These are phyloP conservation scores for Oryza glaberrima DNA, from an alignment of 176 grass and related monocot genomes.

Conservation along the genomic window DNA sequence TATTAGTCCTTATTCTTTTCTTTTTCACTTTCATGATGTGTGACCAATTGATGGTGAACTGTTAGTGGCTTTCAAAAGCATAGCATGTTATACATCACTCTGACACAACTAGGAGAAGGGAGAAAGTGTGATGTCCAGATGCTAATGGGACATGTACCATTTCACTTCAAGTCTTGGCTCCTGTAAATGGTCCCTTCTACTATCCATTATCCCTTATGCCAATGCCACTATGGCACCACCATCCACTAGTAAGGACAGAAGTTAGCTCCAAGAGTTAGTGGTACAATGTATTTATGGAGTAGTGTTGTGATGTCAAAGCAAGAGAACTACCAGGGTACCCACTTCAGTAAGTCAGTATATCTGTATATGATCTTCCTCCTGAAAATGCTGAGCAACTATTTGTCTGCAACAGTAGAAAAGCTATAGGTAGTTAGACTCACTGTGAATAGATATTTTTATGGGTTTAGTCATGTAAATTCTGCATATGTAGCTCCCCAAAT, in stretches of 20 bases:
- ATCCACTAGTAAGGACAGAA: background rate
- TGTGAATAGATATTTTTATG: background rate
- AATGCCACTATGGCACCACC: background rate
- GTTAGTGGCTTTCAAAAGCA: conserved; percentile 20
- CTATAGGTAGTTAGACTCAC: background rate
- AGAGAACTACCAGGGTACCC: background rate
- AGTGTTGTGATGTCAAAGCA: background rate
- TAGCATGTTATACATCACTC: background rate
- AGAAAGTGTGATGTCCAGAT: background rate
- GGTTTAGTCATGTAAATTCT: background rate
- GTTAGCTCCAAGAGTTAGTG: conserved; percentile 25
- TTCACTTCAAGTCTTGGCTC: background rate
- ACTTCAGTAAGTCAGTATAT: too few species aligned
- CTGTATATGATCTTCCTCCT: too few species aligned
- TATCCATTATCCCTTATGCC: background rate
- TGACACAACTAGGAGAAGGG: background rate
- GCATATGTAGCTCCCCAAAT: background rate
- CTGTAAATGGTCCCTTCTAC: background rate
- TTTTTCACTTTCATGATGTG: background rate
- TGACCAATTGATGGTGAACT: conserved; percentile 24
- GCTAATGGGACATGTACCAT: background rate
- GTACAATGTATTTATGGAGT: background rate
- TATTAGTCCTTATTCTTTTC: background rate
- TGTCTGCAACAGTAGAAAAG: background rate
- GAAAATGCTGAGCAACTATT: background rate